These are phyloP conservation scores for Aureobasidium sp. DNA, from an alignment of 2,329 filamentous ascomycete species.

Conservation along the genomic window DNA sequence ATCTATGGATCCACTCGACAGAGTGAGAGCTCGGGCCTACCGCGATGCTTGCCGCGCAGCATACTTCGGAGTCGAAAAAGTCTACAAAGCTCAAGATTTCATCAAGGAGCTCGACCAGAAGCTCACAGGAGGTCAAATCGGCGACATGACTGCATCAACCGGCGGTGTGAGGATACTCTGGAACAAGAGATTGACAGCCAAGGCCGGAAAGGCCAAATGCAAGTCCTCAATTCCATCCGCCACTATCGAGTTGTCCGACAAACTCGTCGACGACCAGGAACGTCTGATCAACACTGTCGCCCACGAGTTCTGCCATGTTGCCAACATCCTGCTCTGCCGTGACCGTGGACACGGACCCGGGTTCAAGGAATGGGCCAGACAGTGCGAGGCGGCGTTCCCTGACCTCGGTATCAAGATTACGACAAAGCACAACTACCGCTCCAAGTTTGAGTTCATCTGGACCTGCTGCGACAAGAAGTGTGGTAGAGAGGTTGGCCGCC, in stretches of 20 bases:
- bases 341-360: constrained; percentile 66
- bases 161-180: constrained; percentile 67
- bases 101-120: constrained; percentile 58
- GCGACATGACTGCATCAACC: constrained; percentile 51
- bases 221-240: constrained; percentile 50
- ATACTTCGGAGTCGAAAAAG: constrained; percentile 42
- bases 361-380: constrained; percentile 69
- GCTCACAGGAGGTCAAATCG: constrained; percentile 56
- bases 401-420: constrained; percentile 66
- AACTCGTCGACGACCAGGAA: constrained; percentile 71
- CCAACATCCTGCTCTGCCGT: constrained; percentile 79
- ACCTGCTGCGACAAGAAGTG: constrained; percentile 40
- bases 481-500: constrained; percentile 66
- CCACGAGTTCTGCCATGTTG: constrained; percentile 91
- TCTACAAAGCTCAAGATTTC: constrained; percentile 57
- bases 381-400: constrained; percentile 52
- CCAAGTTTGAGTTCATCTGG: constrained; percentile 53
- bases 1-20: background rate
- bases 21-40: background rate
- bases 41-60: constrained; percentile 21
- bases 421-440: constrained; percentile 81
- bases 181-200: constrained; percentile 72
- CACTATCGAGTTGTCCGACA: constrained; percentile 81
- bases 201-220: constrained; percentile 52
- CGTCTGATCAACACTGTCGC: constrained; percentile 84